Conservation (phyloP, 208 protist genomes). For the Trypanosoma theileri region DNA sequence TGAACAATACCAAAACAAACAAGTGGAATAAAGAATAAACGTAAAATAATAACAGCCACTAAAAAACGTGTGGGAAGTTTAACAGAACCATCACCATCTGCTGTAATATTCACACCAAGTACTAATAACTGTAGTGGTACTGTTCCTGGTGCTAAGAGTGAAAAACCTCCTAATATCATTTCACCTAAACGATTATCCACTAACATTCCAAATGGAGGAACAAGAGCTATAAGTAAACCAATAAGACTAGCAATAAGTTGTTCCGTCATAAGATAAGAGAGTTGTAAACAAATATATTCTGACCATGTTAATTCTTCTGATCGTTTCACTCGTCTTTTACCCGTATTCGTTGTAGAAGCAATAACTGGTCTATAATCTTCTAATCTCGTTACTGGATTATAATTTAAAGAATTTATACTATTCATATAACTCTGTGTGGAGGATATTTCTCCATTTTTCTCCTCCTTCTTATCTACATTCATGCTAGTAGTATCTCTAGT, state of each 20-base stretch:
- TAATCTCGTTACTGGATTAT: slow-evolving; percentile 8
- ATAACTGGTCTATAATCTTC: slow-evolving; percentile 15
- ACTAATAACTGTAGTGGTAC: slow-evolving; percentile 46
- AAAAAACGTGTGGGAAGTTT: slow-evolving; percentile 29
- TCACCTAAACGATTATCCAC: slow-evolving; percentile 26
- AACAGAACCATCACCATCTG: slow-evolving; percentile 12
- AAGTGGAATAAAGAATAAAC: slow-evolving; percentile 55
- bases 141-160: slow-evolving; percentile 34
- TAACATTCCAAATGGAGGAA: slow-evolving; percentile 39
- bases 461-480: neutral
- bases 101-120: slow-evolving; percentile 38
- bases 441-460: neutral
- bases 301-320: neutral
- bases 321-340: neutral
- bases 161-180: slow-evolving; percentile 34
- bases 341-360: neutral
- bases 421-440: neutral
- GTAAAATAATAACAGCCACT: slow-evolving; percentile 41
- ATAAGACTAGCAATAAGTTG: slow-evolving; percentile 29
- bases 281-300: slow-evolving; percentile 18
- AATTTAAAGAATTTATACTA: neutral
- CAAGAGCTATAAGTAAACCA: slow-evolving; percentile 40
- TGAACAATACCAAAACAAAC: slow-evolving; percentile 63
- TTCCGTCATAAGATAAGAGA: slow-evolving; percentile 18
- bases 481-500: neutral